Conservation (phyloP, 495 filamentous ascomycete species). For the Lasiosphaeriaceae sp. region DNA sequence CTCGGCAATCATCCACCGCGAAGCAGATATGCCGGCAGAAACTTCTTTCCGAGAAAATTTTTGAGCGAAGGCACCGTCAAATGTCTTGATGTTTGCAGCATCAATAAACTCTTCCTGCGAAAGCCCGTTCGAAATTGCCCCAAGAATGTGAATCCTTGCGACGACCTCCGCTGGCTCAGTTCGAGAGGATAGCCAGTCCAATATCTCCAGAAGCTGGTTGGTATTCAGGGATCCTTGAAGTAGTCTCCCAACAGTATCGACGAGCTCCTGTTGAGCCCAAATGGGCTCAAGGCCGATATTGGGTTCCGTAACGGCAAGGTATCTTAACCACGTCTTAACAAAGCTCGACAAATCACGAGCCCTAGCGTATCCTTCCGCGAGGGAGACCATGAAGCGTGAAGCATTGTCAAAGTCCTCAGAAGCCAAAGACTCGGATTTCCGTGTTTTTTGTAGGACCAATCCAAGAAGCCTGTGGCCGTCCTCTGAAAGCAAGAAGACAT, state of each 20-base stretch:
- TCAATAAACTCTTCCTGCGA: conserved; percentile 41
- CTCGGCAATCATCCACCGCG: conserved; percentile 37
- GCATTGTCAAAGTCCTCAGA: conserved; percentile 14
- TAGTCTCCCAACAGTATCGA: conserved; percentile 35
- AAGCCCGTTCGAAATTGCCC: conserved; percentile 44
- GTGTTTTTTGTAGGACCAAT: conserved; percentile 31
- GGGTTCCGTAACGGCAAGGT: conserved; percentile 49
- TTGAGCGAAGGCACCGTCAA: conserved; percentile 12
- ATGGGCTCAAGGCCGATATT: conserved; percentile 35
- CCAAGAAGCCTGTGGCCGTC: conserved; percentile 32
- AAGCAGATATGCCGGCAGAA: conserved; percentile 17
- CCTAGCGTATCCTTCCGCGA: conserved; percentile 59
- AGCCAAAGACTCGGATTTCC: conserved; percentile 2
- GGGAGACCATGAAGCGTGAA: conserved; percentile 46
- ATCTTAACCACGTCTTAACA: conserved; percentile 60
- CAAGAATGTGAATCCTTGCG: conserved; percentile 40
- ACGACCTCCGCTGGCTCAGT: conserved; percentile 16
- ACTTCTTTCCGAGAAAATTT: conserved; percentile 19
- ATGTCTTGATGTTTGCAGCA: conserved; percentile 28
- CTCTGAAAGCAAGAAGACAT: conserved; percentile 56
- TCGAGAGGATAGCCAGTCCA: conserved; percentile 37
- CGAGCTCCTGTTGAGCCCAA: conserved; percentile 64
- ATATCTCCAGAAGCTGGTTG: conserved; percentile 43
- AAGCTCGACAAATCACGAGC: conserved; percentile 66
- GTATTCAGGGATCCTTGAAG: conserved; percentile 42